These are phyloP conservation scores for Aspergillus baeticus DNA, from an alignment of 495 filamentous ascomycete species.

Conservation along the genomic window DNA sequence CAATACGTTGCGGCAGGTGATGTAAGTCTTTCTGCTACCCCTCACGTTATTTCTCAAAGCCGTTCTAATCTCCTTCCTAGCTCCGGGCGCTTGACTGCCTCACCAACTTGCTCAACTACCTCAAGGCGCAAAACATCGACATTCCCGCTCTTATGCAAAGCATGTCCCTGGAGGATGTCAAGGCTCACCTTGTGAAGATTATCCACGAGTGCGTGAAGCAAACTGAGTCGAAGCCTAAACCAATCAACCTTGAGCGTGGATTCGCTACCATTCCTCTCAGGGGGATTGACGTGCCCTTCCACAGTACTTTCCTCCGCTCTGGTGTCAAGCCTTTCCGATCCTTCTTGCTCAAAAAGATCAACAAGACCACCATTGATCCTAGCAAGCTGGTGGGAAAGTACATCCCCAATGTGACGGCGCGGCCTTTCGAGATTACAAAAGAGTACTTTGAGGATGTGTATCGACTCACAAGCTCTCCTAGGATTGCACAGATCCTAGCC, in stretches of 20 bases:
- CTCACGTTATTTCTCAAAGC: neutral
- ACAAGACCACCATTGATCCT: conserved; percentile 96
- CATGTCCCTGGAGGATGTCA: conserved; percentile 79
- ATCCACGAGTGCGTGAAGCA: conserved; percentile 80
- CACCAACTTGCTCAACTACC: conserved; percentile 86
- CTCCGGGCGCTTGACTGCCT: conserved; percentile 93
- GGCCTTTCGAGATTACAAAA: conserved; percentile 91
- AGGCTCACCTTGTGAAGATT: conserved; percentile 78
- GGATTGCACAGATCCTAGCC: conserved; percentile 84
- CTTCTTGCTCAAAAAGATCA: conserved; percentile 98
- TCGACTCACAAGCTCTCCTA: conserved; percentile 84
- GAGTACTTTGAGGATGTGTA: conserved; percentile 99
- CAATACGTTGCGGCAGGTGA: conserved; percentile 98
- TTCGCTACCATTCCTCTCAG: conserved; percentile 95
- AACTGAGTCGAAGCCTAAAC: conserved; percentile 83
- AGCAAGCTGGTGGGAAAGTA: conserved; percentile 97
- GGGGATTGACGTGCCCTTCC: conserved; percentile 98
- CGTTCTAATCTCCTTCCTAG: conserved; percentile 32
- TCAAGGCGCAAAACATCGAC: conserved; percentile 95
- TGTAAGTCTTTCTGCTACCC: conserved; percentile 28
- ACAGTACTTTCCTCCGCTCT: conserved; percentile 94
- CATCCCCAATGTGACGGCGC: conserved; percentile 96
- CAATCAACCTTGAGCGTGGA: conserved; percentile 84
- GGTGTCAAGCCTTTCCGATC: conserved; percentile 98
- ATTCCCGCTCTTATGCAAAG: conserved; percentile 87